Evolutionary conservation across 2,329 filamentous ascomycete species (phyloP).

Genomic region (Myotisia sp.): DNA sequence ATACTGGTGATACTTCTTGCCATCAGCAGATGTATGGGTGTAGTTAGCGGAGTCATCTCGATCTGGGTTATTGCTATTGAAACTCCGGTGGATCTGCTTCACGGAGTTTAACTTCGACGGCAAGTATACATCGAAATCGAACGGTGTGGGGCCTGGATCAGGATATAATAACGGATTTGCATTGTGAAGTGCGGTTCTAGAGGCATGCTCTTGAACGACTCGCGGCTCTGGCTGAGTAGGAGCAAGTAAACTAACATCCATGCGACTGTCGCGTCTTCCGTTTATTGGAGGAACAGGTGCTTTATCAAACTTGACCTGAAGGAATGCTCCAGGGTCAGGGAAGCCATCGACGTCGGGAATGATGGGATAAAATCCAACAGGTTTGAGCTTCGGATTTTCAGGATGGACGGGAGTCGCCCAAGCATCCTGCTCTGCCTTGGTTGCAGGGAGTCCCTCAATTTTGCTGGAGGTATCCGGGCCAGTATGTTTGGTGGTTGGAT

Average conservation of each 20-base stretch:
- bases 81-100: conserved; percentile 41
- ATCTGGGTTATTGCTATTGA: conserved; percentile 39
- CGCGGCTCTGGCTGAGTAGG: conserved; percentile 38
- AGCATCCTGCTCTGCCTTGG: conserved; percentile 41
- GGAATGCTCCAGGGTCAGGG: conserved; percentile 44
- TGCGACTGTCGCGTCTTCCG: conserved; percentile 41
- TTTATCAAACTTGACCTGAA: conserved; percentile 47
- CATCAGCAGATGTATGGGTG: conserved; percentile 31
- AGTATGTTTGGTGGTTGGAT: conserved; percentile 45
- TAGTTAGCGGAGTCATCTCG: conserved; percentile 41
- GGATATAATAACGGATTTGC: conserved; percentile 37
- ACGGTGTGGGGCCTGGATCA: conserved; percentile 39
- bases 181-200: conserved; percentile 35
- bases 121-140: conserved; percentile 47
- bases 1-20: conserved; percentile 38
- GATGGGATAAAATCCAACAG: conserved; percentile 46
- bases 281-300: conserved; percentile 39
- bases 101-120: conserved; percentile 36
- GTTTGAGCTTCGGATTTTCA: conserved; percentile 40
- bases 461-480: conserved; percentile 41
- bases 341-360: conserved; percentile 48
- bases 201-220: conserved; percentile 33
- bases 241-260: conserved; percentile 45
- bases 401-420: conserved; percentile 49
- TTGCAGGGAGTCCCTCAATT: conserved; percentile 40